A percentile compares a stretch with the other conserved stretches of the same genome.
Evolutionary conservation across 495 filamentous ascomycete genomes (phyloP).

Genomic region (Geopyxis carbonaria): DNA sequence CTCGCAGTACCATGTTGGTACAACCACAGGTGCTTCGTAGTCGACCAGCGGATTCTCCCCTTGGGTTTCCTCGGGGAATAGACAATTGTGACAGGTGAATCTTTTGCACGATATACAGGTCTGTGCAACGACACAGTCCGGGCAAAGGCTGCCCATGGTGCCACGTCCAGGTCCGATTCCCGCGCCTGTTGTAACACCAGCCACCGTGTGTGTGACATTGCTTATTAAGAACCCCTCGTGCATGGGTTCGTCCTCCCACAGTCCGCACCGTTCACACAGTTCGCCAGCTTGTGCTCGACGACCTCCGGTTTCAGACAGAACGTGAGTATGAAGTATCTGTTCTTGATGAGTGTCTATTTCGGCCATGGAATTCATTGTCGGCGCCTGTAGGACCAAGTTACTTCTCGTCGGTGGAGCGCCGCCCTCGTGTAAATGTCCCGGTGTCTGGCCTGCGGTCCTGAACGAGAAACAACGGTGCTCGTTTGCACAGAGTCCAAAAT

Average conservation of each 20-base stretch:
- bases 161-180: conserved; percentile 12
- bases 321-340: conserved; percentile 12
- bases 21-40: neutral
- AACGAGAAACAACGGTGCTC: conserved; percentile 3
- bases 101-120: conserved; percentile 16
- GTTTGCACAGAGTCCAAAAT: conserved; percentile 11
- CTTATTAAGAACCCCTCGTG: conserved; percentile 2
- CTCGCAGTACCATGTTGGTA: neutral
- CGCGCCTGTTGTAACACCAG: conserved; percentile 9
- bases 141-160: conserved; percentile 13
- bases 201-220: conserved; percentile 6
- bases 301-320: conserved; percentile 15
- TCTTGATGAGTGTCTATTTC: neutral
- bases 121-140: conserved; percentile 14
- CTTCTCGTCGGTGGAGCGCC: neutral
- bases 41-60: conserved; percentile 4
- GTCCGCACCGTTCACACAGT: conserved; percentile 13
- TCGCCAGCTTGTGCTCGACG: conserved; percentile 10
- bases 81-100: conserved; percentile 7
- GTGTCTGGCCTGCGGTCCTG: neutral
- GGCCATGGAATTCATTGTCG: neutral
- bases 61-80: neutral
- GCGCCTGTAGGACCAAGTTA: neutral
- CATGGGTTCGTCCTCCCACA: conserved; percentile 18
- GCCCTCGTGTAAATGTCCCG: neutral